These are phyloP conservation scores for Cladosporium sp. DNA, from an alignment of 2,329 filamentous ascomycete species.

Conservation along the genomic window DNA sequence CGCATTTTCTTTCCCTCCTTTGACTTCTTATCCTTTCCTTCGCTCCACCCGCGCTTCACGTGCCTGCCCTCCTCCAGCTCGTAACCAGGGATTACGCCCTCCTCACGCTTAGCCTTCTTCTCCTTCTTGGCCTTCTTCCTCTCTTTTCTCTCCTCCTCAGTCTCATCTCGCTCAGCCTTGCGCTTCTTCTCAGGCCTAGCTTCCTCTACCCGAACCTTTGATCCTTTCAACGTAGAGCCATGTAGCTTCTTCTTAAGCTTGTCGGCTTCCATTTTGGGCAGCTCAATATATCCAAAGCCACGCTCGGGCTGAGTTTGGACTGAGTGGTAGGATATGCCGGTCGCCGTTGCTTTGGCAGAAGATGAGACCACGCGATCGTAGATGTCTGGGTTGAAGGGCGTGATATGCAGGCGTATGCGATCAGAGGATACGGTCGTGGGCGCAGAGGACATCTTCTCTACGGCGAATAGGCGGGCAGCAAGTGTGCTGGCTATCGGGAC, in stretches of 20 bases:
- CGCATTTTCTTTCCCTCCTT: conserved; percentile 44
- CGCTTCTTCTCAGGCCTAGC: conserved; percentile 61
- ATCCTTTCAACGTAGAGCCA: conserved; percentile 76
- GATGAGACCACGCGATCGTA: conserved; percentile 67
- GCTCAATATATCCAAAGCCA: conserved; percentile 82
- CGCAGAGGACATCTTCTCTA: not conserved
- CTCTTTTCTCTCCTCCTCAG: conserved; percentile 35
- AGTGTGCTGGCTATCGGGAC: conserved; percentile 1
- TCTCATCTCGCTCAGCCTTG: conserved; percentile 29
- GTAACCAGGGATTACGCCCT: conserved; percentile 59
- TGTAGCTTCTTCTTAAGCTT: conserved; percentile 88
- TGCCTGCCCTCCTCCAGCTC: conserved; percentile 69
- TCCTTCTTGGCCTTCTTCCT: conserved; percentile 52
- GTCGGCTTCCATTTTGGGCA: conserved; percentile 77
- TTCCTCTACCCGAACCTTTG: conserved; percentile 78
- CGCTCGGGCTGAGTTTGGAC: conserved; percentile 85
- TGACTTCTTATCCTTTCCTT: conserved; percentile 34
- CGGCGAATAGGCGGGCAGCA: not conserved
- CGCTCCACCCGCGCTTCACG: conserved; percentile 87
- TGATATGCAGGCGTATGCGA: conserved; percentile 70
- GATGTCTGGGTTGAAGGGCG: conserved; percentile 73
- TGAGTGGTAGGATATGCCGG: conserved; percentile 81
- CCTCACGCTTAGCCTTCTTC: conserved; percentile 41
- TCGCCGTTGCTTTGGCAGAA: conserved; percentile 60
- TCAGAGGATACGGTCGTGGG: conserved; percentile 4